phyloP scores from a whole-genome alignment of 768 basidiomycete genomes.

The Suillus americanus region DNA sequence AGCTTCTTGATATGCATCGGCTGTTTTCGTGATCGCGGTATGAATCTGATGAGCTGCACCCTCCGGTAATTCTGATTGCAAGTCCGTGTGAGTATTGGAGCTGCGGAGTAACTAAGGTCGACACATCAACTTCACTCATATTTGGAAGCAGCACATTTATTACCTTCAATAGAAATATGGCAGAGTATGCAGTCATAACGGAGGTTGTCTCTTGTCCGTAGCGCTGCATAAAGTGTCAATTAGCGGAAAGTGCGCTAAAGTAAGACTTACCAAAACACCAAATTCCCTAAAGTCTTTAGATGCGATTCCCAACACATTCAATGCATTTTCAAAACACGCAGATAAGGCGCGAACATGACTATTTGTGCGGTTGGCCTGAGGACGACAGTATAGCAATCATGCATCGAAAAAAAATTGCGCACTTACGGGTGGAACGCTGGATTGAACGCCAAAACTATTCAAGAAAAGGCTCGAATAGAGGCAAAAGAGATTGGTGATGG shows the following conservation, averaged over 20 bases:
- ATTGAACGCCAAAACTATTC: constrained; percentile 81
- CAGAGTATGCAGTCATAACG: constrained; percentile 85
- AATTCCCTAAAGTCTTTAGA: constrained; percentile 72
- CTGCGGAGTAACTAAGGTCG: constrained; percentile 63
- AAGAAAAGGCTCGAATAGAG: constrained; percentile 78
- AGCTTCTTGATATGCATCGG: constrained; percentile 77
- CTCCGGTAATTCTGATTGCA: constrained; percentile 60
- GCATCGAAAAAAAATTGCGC: constrained; percentile 2
- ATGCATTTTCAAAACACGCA: constrained; percentile 72
- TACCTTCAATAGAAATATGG: constrained; percentile 78
- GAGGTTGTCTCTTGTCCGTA: constrained; percentile 85
- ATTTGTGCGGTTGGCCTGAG: constrained; percentile 53
- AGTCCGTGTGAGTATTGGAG: constrained; percentile 52
- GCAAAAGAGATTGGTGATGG: constrained; percentile 74
- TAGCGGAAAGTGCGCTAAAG: constrained; percentile 4
- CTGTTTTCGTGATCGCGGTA: constrained; percentile 61
- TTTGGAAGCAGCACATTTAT: constrained; percentile 12
- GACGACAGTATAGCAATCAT: not conserved
- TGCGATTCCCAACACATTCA: constrained; percentile 68
- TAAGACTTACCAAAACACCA: constrained; percentile 63
- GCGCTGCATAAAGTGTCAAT: constrained; percentile 44
- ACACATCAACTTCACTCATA: constrained; percentile 7
- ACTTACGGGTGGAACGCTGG: constrained; percentile 56
- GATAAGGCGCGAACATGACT: constrained; percentile 69
- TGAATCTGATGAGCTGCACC: constrained; percentile 67